These are phyloP conservation scores for Litchi chinensis DNA, from an alignment of 345 rosid genomes.

Conservation along the genomic window DNA sequence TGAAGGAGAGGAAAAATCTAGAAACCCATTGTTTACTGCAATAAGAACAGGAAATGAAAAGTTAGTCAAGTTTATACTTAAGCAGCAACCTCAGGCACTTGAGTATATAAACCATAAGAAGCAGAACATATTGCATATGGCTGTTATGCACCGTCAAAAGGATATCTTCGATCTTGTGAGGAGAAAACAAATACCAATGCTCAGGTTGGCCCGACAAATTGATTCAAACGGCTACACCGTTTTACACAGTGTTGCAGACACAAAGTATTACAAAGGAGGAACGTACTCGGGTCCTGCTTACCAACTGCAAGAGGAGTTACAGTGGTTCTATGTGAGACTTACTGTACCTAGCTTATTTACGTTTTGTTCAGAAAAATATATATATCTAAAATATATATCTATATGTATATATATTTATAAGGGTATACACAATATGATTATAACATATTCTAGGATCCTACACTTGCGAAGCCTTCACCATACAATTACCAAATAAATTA, in stretches of 20 bases:
- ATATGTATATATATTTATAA: too few relatives aligned
- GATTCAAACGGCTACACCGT: neutral
- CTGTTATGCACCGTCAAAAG: neutral
- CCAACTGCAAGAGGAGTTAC: neutral
- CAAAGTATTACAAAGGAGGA: neutral
- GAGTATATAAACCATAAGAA: neutral
- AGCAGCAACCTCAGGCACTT: neutral
- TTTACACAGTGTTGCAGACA: neutral
- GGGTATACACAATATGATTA: too few relatives aligned
- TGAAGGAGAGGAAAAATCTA: too few relatives aligned
- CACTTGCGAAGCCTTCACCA: too few relatives aligned
- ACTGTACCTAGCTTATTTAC: too few relatives aligned
- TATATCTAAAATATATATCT: too few relatives aligned
- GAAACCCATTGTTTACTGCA: neutral
- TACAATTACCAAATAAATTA: too few relatives aligned
- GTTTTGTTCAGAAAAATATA: too few relatives aligned
- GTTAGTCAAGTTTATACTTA: neutral
- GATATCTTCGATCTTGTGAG: neutral
- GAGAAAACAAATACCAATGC: neutral
- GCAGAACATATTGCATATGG: neutral
- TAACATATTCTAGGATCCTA: too few relatives aligned
- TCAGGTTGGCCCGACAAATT: neutral
- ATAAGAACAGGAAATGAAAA: neutral
- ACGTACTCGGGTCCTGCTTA: neutral
- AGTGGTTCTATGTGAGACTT: neutral